phyloP scores from a whole-genome alignment of 2,329 filamentous ascomycete genomes.

The Sphaerostilbella broomeana region DNA sequence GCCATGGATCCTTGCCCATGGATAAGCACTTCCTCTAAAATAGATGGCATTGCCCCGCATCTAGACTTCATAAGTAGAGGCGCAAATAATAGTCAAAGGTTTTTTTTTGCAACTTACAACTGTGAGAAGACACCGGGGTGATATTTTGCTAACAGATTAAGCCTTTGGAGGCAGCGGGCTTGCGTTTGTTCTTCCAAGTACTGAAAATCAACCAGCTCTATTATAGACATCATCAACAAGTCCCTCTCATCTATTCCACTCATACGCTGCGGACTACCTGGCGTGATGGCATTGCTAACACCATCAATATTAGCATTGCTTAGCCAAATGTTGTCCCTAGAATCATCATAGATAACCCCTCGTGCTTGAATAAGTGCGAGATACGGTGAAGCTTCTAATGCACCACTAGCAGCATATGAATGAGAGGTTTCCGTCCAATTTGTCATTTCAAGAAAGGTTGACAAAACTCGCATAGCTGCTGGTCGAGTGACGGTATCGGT shows the following conservation, averaged over 20 bases:
- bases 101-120: constrained; percentile 39
- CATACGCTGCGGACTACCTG: constrained; percentile 26
- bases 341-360: constrained; percentile 49
- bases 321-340: constrained; percentile 57
- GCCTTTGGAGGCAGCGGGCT: constrained; percentile 51
- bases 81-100: too few species aligned
- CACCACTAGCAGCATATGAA: constrained; percentile 11
- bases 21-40: constrained; percentile 56
- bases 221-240: constrained; percentile 54
- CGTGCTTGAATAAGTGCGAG: constrained; percentile 53
- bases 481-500: constrained; percentile 55
- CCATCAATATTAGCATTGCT: constrained; percentile 44
- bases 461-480: constrained; percentile 53
- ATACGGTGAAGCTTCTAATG: constrained; percentile 46
- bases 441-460: constrained; percentile 48
- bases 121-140: constrained; percentile 52
- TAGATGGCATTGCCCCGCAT: constrained; percentile 48
- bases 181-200: constrained; percentile 58
- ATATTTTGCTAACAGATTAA: constrained; percentile 48
- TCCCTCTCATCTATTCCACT: constrained; percentile 52
- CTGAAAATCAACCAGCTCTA: constrained; percentile 60
- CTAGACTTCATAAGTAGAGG: constrained; percentile 28
- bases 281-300: constrained; percentile 20
- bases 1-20: constrained; percentile 56
- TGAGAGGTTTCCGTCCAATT: constrained; percentile 14